A percentile compares a stretch with the other conserved stretches of the same genome.
Evolutionary conservation across 2,329 filamentous ascomycete species (phyloP).

Genomic region (Sporothrix schenckii): DNA sequence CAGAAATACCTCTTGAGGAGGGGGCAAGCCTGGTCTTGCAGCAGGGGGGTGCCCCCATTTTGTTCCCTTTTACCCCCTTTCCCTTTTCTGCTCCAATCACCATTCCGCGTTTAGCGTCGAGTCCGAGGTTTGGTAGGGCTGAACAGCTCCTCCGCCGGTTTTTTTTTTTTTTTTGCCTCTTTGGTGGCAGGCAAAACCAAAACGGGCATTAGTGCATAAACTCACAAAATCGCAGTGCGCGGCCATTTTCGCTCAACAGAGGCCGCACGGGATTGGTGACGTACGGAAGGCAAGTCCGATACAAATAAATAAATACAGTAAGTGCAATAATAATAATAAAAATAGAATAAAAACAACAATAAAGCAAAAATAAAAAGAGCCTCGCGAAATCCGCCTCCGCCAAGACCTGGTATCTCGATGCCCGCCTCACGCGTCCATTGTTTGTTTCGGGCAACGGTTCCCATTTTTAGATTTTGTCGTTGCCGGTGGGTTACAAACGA

Average conservation of each 20-base stretch:
- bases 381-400: not conserved
- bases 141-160: not conserved
- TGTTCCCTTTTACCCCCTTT: not conserved
- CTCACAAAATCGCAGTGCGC: no score
- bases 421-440: not conserved
- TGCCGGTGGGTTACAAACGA: no score
- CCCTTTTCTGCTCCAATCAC: conserved; percentile 26
- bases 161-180: not conserved
- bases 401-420: not conserved
- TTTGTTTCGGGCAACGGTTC: not conserved
- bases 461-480: conserved; percentile 4
- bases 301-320: not conserved
- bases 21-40: no score
- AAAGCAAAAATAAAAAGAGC: no score
- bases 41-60: not conserved
- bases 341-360: no score
- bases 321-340: no score
- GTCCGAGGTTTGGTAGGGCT: conserved; percentile 29
- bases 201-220: no score
- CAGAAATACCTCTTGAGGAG: no score
- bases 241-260: no score
- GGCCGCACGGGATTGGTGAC: not conserved
- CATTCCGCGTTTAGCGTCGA: conserved; percentile 28
- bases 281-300: not conserved
- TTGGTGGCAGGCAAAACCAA: not conserved